Conservation (phyloP, 768 basidiomycete genomes). For the Russula griseocarnosa region DNA sequence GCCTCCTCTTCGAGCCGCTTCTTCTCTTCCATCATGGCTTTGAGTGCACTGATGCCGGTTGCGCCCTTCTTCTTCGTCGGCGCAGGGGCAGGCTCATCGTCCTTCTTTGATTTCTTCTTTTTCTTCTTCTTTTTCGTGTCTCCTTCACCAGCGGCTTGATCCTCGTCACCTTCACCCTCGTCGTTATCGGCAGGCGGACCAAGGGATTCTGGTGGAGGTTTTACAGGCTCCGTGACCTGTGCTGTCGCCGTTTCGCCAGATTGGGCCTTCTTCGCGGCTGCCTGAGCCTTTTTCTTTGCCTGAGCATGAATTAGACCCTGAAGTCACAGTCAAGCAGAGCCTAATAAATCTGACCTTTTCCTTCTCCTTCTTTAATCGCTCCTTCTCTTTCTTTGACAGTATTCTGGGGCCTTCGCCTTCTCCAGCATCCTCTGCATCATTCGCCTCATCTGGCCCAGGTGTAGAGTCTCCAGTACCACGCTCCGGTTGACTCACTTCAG, state of each 20-base stretch:
- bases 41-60: conserved; percentile 72
- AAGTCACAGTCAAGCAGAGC: background rate
- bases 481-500: conserved; percentile 21
- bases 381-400: conserved; percentile 94
- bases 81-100: conserved; percentile 59
- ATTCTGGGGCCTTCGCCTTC: conserved; percentile 60
- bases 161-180: conserved; percentile 66
- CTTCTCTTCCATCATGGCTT: conserved; percentile 90
- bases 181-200: conserved; percentile 35
- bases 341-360: conserved; percentile 63
- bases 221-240: conserved; percentile 9
- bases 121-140: conserved; percentile 65
- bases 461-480: conserved; percentile 25
- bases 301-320: conserved; percentile 32
- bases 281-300: conserved; percentile 95
- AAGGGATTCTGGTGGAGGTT: conserved; percentile 34
- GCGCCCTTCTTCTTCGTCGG: conserved; percentile 64
- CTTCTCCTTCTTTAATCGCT: conserved; percentile 92
- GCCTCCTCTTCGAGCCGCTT: conserved; percentile 85
- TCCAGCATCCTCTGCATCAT: conserved; percentile 45
- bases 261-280: conserved; percentile 70
- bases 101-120: conserved; percentile 81
- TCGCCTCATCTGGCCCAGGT: conserved; percentile 31
- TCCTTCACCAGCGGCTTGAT: conserved; percentile 51
- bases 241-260: conserved; percentile 32